These are phyloP conservation scores for Talaromyces sp. DNA, from an alignment of 2,329 filamentous ascomycete genomes.

Conservation along the genomic window DNA sequence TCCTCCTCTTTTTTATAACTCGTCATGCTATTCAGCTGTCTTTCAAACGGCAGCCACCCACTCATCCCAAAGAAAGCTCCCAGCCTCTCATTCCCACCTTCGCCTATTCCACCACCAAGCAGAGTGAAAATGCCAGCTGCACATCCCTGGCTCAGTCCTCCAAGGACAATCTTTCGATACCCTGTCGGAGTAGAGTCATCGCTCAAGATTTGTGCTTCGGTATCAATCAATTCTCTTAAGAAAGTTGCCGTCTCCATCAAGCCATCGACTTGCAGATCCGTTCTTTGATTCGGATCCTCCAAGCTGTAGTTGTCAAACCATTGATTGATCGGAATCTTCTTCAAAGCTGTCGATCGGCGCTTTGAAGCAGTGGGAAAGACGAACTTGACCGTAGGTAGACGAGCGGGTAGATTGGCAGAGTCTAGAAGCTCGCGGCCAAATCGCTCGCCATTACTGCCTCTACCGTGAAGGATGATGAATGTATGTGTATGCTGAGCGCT, in stretches of 20 bases:
- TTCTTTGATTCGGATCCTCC: background rate
- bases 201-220: too few relatives aligned
- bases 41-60: conserved; percentile 45
- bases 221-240: background rate
- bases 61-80: conserved; percentile 50
- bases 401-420: conserved; percentile 19
- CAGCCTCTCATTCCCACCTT: conserved; percentile 20
- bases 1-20: conserved; percentile 19
- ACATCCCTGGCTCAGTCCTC: conserved; percentile 55
- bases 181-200: too few relatives aligned
- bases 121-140: conserved; percentile 46
- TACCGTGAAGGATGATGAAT: conserved; percentile 43
- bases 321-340: background rate
- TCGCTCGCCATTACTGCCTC: conserved; percentile 32
- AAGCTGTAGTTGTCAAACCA: conserved; percentile 1
- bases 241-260: background rate
- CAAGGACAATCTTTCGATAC: conserved; percentile 45
- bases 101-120: conserved; percentile 35
- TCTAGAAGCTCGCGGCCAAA: conserved; percentile 36
- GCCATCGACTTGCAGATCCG: background rate
- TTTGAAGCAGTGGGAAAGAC: background rate
- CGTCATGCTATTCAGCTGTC: conserved; percentile 29
- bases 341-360: background rate
- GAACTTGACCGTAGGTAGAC: background rate
- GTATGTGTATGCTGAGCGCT: conserved; percentile 39